Conservation (phyloP, 768 basidiomycete species). For the Collybia sp. region DNA sequence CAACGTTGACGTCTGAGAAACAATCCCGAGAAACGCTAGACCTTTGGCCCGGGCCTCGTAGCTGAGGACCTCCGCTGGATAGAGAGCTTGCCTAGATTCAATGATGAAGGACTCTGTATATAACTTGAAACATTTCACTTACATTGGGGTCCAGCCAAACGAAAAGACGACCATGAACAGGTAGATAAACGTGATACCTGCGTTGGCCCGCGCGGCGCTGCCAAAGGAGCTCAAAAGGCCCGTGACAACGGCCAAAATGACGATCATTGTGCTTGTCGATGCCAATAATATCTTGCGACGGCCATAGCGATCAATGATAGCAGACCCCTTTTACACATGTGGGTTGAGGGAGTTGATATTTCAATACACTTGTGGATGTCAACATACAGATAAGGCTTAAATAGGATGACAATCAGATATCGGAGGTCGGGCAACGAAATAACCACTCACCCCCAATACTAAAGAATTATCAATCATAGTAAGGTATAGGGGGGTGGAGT, state of each 20-base stretch:
- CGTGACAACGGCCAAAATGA: constrained; percentile 40
- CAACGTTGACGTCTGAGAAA: constrained; percentile 34
- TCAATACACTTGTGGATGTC: neutral
- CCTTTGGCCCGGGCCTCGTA: constrained; percentile 50
- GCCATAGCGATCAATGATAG: constrained; percentile 43
- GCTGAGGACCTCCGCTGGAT: constrained; percentile 47
- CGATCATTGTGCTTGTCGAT: constrained; percentile 29
- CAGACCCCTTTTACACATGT: constrained; percentile 29
- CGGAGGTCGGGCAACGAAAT: neutral
- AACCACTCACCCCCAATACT: constrained; percentile 28
- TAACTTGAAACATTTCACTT: constrained; percentile 6
- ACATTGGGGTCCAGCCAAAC: constrained; percentile 55
- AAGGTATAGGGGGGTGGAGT: neutral
- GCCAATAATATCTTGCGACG: constrained; percentile 39
- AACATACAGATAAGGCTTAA: constrained; percentile 23
- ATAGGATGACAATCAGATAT: constrained; percentile 1
- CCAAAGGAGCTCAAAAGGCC: constrained; percentile 36
- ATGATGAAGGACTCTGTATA: constrained; percentile 1
- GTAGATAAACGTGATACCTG: constrained; percentile 48
- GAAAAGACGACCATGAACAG: constrained; percentile 50
- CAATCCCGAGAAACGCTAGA: constrained; percentile 43
- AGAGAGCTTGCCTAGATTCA: constrained; percentile 41
- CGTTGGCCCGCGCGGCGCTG: constrained; percentile 33
- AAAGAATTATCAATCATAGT: neutral
- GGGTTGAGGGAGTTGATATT: neutral